These are phyloP conservation scores for Cladosporium velox DNA, from an alignment of 2,329 filamentous ascomycete genomes.

Conservation along the genomic window DNA sequence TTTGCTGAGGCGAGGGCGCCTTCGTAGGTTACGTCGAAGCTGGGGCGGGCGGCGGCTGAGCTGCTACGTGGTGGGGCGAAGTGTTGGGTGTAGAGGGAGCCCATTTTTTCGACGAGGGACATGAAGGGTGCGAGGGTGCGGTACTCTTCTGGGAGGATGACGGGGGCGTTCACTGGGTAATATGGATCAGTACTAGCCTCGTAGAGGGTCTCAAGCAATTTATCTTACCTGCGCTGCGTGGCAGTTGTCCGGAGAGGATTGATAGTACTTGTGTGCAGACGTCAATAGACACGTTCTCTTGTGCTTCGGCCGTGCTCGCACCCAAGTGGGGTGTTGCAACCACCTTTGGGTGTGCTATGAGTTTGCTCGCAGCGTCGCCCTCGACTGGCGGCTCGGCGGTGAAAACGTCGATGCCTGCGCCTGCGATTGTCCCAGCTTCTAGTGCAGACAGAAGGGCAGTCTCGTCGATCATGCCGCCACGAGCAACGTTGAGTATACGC, in stretches of 20 bases:
- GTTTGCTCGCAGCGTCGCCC: conserved; percentile 59
- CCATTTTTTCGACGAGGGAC: conserved; percentile 75
- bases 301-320: conserved; percentile 77
- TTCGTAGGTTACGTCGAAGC: conserved; percentile 76
- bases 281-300: conserved; percentile 81
- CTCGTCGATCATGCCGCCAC: conserved; percentile 77
- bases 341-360: conserved; percentile 70
- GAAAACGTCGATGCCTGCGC: conserved; percentile 79
- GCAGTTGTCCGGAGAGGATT: conserved; percentile 71
- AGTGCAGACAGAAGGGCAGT: conserved; percentile 69
- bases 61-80: conserved; percentile 50
- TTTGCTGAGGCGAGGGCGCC: conserved; percentile 70
- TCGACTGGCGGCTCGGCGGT: conserved; percentile 69
- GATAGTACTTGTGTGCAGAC: conserved; percentile 78
- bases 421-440: conserved; percentile 70
- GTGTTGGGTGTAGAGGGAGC: conserved; percentile 76
- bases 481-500: conserved; percentile 74
- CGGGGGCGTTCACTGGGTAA: conserved; percentile 75
- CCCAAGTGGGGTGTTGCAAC: conserved; percentile 79
- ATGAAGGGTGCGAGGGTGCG: conserved; percentile 76
- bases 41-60: conserved; percentile 52
- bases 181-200: not conserved
- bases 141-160: conserved; percentile 80
- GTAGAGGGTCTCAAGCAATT: not conserved
- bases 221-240: conserved; percentile 48